These are phyloP conservation scores for Saposhnikovia divaricata DNA, from an alignment of 129 eudicot species.

Conservation along the genomic window DNA sequence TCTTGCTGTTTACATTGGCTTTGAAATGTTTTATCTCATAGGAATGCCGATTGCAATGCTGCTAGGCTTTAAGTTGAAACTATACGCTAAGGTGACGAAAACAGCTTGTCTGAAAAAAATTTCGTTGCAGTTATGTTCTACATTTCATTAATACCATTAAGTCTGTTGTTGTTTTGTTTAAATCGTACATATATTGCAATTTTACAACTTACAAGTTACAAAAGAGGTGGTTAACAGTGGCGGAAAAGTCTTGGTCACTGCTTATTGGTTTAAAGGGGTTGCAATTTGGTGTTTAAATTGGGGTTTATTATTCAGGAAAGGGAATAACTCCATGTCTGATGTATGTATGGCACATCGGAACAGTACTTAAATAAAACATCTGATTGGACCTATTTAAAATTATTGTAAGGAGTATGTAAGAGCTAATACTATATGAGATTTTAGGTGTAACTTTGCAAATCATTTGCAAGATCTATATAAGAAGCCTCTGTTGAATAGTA, in stretches of 20 bases:
- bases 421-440: neutral
- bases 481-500: neutral
- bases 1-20: slow-evolving; percentile 41
- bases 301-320: neutral
- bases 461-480: neutral
- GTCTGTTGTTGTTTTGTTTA: neutral
- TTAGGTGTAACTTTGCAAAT: neutral
- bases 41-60: slow-evolving; percentile 64
- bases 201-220: too few species aligned
- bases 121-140: neutral
- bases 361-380: neutral
- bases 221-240: neutral
- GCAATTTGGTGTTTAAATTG: neutral
- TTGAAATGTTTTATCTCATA: slow-evolving; percentile 46
- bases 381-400: neutral
- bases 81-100: slow-evolving; percentile 57
- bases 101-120: neutral
- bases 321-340: neutral
- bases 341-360: neutral
- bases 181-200: neutral
- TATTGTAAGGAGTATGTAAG: neutral
- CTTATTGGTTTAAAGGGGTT: neutral
- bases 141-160: neutral
- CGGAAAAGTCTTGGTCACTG: neutral
- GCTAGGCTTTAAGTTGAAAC: slow-evolving; percentile 49